Evolutionary conservation across 306 rosid genomes (phyloP).

Genomic region (Gastrolobium villosum): DNA sequence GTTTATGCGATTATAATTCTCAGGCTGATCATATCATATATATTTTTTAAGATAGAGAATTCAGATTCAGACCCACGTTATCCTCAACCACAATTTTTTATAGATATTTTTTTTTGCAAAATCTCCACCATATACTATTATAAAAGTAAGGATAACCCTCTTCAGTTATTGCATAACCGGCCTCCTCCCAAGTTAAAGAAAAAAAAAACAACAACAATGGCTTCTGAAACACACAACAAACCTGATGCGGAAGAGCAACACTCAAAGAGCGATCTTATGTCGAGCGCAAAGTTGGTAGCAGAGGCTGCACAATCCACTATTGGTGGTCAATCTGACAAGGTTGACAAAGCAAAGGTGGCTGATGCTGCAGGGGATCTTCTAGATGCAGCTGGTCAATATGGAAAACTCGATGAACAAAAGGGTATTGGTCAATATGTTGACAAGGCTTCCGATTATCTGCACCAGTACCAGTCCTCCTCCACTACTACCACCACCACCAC

Average conservation of each 20-base stretch:
- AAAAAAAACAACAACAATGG: no score
- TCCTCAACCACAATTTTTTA: no score
- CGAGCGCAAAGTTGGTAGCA: constrained; percentile 60
- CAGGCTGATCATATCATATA: no score
- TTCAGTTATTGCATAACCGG: no score
- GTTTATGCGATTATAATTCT: no score
- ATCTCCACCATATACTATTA: no score
- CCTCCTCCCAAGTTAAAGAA: not conserved
- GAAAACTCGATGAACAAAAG: constrained; percentile 54
- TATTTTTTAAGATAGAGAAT: no score
- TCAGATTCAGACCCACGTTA: no score
- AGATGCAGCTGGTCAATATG: constrained; percentile 55
- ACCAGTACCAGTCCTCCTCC: constrained; percentile 9
- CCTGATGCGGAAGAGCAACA: not conserved
- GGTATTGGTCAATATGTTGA: constrained; percentile 53
- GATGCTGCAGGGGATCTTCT: constrained; percentile 65
- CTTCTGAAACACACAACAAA: not conserved
- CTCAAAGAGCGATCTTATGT: constrained; percentile 49
- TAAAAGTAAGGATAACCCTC: no score
- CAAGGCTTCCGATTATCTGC: constrained; percentile 62
- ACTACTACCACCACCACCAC: not conserved
- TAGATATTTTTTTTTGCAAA: no score
- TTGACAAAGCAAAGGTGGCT: constrained; percentile 62
- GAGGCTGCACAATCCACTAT: constrained; percentile 52
- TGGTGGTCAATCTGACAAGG: constrained; percentile 38